Evolutionary conservation across 2,329 filamentous ascomycete species (phyloP).

Genomic region (Exophiala bonariae): DNA sequence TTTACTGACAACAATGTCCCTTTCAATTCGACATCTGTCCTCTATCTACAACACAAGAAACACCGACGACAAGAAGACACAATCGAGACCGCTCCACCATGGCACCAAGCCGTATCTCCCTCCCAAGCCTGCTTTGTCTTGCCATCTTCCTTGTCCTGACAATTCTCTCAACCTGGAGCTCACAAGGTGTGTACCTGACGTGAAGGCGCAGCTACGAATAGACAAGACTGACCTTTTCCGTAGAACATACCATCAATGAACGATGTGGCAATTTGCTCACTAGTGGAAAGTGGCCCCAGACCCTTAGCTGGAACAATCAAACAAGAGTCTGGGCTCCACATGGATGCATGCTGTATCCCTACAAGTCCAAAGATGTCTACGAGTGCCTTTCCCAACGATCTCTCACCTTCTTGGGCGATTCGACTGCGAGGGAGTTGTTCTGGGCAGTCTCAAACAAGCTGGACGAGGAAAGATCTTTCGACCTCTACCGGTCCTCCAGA

Average conservation of each 20-base stretch:
- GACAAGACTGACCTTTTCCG: neutral
- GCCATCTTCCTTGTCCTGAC: too few relatives aligned
- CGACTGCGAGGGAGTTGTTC: constrained; percentile 60
- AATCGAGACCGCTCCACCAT: too few relatives aligned
- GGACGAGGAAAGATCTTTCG: constrained; percentile 40
- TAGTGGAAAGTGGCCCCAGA: constrained; percentile 53
- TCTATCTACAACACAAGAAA: too few relatives aligned
- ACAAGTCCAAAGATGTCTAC: constrained; percentile 52
- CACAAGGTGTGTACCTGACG: constrained; percentile 9
- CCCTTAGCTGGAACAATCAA: constrained; percentile 17
- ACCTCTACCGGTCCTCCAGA: constrained; percentile 36
- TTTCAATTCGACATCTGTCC: too few relatives aligned
- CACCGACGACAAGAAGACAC: too few relatives aligned
- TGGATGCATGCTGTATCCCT: constrained; percentile 60
- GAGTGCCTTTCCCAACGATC: constrained; percentile 54
- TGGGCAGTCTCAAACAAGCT: constrained; percentile 57
- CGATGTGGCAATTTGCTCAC: constrained; percentile 55
- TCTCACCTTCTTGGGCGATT: constrained; percentile 63
- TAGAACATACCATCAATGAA: constrained; percentile 9
- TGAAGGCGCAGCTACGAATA: neutral
- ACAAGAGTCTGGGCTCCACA: constrained; percentile 58
- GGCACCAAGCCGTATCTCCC: too few relatives aligned
- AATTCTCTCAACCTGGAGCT: neutral
- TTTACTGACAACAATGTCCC: too few relatives aligned
- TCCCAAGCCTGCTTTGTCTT: too few relatives aligned